Base-by-base conservation (phyloP, 2,329 filamentous ascomycete species). In the Coniochaeta hoffmannii region DNA sequence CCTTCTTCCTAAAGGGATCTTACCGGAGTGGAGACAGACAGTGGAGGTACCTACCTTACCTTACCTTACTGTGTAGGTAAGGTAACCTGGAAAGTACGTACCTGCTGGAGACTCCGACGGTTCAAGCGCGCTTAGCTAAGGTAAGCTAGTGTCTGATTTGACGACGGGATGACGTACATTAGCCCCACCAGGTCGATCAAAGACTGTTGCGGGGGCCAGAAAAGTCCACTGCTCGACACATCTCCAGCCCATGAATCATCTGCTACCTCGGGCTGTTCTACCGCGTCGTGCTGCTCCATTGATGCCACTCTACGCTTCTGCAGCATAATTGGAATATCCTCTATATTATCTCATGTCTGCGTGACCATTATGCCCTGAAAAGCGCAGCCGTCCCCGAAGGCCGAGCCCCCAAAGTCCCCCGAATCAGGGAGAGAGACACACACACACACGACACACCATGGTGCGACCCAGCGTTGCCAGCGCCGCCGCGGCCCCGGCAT, bases 391-490 rank as follows among this genome's bases (percentile, higher is more conserved):
- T 11, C 17, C 4, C 36, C 36, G 4, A 41, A 19, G 36, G 8
- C 22, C 36, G 17, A 36, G 34, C 34, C 34, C n/a, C 34, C n/a
- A n/a, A n/a, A n/a, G n/a, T n/a, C n/a, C n/a, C n/a, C n/a, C n/a
- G n/a, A n/a, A 36, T 17, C 34, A n/a, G 15, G 14, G 34, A n/a
- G n/a, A n/a, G n/a, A n/a, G n/a, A n/a, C 34, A n/a, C n/a, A 17
- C 34, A 36, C 8, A n/a, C 34, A 36, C 34, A 41, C 17, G 10
- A 19, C n/a, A 19, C 36, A 41, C 8, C 61, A 64, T 64, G 62
- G 62, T 61, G n/a, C 61, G 58, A 36, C 24, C 58, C 15, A 58
- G 50, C 36, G 46, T 58, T 14, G 56, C 55, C 53, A 50, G 53
- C 55, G 59, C 61, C 14, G 58, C 57, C 0, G 59, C 55, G 6